Base-by-base conservation (phyloP, 768 basidiomycete genomes). In the Hypholoma sublateritium region DNA sequence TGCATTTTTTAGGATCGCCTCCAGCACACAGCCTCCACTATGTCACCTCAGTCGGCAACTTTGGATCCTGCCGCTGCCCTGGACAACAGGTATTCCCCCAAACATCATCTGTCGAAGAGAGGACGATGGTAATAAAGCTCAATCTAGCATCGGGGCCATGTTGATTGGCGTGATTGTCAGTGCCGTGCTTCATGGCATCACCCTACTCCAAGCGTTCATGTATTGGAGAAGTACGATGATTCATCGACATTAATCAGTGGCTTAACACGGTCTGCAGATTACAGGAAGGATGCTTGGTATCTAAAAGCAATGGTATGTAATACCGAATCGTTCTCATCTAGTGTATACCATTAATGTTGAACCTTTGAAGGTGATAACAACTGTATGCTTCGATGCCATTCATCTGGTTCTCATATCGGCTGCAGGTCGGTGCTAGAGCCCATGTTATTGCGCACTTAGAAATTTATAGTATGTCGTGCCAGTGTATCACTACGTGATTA, bases 401-500 rank as follows among this genome's bases (percentile, higher is more conserved):
- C 81, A 84, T 62, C 73, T 83, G n/a, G 68, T 63, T 1, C 59
- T 84, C 22, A 76, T 85, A 19, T 69, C 76, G 1, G 79, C 83
- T 55, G 69, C 72, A 5, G 64, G 84, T 79, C 13, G 16, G 46
- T 47, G 25, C 22, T 8, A 24, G 13, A 4, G 57, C 46, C 64
- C 37, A 7, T 5, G 0, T 47, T 36, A 17, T 55, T 12, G 9
- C 35, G n/a, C 22, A n/a, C 14, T n/a, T 24, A 24, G n/a, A 48
- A n/a, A 24, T 24, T 19, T 34, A 55, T 5, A 54, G 56, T 61
- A 34, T 57, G 7, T 45, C 12, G 13, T 12, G 36, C 21, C 12
- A 82, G 82, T 76, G 12, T 84, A 83, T 58, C 70, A 75, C 16
- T 83, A 83, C 60, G 64, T 80, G n/a, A 66, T 84, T 14, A 69